phyloP scores from a whole-genome alignment of 2,329 filamentous ascomycete genomes.

The Pseudopyricularia javanii region DNA sequence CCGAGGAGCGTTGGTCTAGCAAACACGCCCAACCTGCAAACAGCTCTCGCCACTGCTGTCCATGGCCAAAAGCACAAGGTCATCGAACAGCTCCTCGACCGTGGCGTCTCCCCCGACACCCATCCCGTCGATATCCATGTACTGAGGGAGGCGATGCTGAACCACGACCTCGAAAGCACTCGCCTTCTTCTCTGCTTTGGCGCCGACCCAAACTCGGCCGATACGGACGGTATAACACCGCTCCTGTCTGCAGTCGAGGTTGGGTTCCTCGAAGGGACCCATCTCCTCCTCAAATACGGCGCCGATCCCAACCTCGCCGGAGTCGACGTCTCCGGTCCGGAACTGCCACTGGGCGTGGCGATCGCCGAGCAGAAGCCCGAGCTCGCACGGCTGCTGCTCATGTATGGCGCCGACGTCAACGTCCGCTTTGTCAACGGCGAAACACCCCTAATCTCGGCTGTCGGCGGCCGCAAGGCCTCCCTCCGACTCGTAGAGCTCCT shows the following conservation, averaged over 20 bases:
- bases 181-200: slow-evolving; percentile 44
- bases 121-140: slow-evolving; percentile 28
- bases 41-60: slow-evolving; percentile 39
- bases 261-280: slow-evolving; percentile 42
- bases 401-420: slow-evolving; percentile 47
- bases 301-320: slow-evolving; percentile 44
- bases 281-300: slow-evolving; percentile 51
- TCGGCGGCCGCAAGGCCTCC: slow-evolving; percentile 41
- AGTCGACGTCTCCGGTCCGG: slow-evolving; percentile 22
- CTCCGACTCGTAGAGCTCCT: slow-evolving; percentile 44
- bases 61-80: slow-evolving; percentile 43
- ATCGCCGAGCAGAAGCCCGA: slow-evolving; percentile 38
- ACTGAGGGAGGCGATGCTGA: slow-evolving; percentile 38
- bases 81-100: slow-evolving; percentile 44
- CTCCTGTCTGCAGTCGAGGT: slow-evolving; percentile 37
- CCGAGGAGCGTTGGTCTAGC: slow-evolving; percentile 30
- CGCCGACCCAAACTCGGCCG: slow-evolving; percentile 39
- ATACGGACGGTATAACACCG: slow-evolving; percentile 36
- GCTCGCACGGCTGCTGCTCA: slow-evolving; percentile 46
- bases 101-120: slow-evolving; percentile 39
- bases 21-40: slow-evolving; percentile 29
- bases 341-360: slow-evolving; percentile 41
- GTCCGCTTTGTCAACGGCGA: slow-evolving; percentile 41
- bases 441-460: slow-evolving; percentile 46
- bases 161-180: slow-evolving; percentile 38